These are phyloP conservation scores for Phycomyces blakesleeanus DNA, from an alignment of 192 early-diverging fungal species.

Conservation along the genomic window DNA sequence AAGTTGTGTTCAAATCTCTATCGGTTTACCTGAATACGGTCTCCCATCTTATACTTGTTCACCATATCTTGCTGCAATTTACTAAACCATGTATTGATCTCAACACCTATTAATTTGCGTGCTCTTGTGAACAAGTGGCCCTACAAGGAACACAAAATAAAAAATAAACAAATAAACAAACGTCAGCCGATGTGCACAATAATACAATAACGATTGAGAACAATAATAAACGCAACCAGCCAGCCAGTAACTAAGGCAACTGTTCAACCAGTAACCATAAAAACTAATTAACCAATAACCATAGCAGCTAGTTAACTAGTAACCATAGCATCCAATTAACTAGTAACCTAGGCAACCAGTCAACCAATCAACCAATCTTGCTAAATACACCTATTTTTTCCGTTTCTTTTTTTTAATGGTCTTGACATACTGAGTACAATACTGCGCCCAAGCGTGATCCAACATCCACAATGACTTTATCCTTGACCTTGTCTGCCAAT, in stretches of 20 bases:
- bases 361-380: no score
- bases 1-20: neutral
- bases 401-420: neutral
- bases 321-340: no score
- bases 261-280: no score
- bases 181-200: no score
- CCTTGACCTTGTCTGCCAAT: conserved; percentile 38
- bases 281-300: no score
- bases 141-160: conserved; percentile 25
- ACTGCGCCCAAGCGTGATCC: conserved; percentile 58
- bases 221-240: no score
- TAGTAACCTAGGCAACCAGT: no score
- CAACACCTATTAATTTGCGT: conserved; percentile 53
- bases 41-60: conserved; percentile 47
- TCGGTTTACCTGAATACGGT: conserved; percentile 43
- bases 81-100: conserved; percentile 57
- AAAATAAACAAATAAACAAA: no score
- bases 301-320: no score
- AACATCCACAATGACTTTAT: conserved; percentile 53
- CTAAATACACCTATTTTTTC: neutral
- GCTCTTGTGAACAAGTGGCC: conserved; percentile 51
- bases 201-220: no score
- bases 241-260: no score
- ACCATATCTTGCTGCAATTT: conserved; percentile 49
- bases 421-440: conserved; percentile 46